Base-by-base conservation (phyloP, 148 eudicot species). In the Selenicereus undatus region DNA sequence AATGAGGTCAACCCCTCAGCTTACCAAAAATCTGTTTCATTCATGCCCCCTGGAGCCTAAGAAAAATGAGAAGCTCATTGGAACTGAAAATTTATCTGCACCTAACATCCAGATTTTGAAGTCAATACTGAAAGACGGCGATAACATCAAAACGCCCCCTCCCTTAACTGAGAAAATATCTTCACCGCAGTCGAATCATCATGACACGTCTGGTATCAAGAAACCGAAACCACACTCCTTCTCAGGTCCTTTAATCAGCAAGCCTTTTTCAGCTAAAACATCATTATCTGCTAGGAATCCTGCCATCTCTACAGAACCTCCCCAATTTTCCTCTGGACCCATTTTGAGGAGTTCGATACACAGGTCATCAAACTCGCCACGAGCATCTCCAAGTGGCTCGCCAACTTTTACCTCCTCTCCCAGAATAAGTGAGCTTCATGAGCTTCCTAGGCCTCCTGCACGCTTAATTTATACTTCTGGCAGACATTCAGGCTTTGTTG, bases 401-500 rank as follows among this genome's bases (percentile, higher is more conserved):
- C 92, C 93, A 73, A 84, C 86, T 60, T 76, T 91, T 68, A 75
- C 80, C 20, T 87, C 95, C 12, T 89, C 93, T 56, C 97, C 93
- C 10, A 90, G 85, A 85, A 95, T 95, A 80, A 95, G 87, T 80
- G 98, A 95, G 83, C 98, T 95, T 69, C 98, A 95, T 81, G 97
- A 95, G 88, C 98, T 95, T 81, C 98, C 98, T 9, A 93, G 94
- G 78, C 98, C 97, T 39, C 97, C 98, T 16, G 66, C 86, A 35
- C 86, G 82, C 79, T 70, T 81, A 22, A 56, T 45, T 56, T 48
- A 83, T 78, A 45, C 32, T 20, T 54, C 87, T 76, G 77, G 82
- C 24, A 89, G 87, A 48, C 84, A 87, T 74, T 54, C 90, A 70
- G 81, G 84, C 71, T 82, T 78, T 76, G 71, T 87, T 77, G 89